phyloP scores from a whole-genome alignment of 805 yeast species.

The Clavispora fructus region DNA sequence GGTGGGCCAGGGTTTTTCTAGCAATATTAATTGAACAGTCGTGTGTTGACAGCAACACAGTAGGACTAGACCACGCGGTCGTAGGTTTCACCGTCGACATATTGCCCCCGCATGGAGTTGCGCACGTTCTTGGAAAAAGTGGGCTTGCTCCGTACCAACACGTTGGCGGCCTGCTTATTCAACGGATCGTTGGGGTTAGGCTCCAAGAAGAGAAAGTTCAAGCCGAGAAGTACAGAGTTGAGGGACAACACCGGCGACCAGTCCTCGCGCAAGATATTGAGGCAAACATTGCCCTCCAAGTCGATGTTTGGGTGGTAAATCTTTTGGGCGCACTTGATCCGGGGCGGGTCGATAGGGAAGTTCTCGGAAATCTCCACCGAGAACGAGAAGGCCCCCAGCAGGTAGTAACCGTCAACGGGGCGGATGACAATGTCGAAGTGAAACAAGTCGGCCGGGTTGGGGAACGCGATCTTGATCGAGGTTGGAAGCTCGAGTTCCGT shows the following conservation, averaged over 20 bases:
- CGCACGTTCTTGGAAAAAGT: conserved; percentile 54
- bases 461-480: conserved; percentile 47
- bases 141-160: conserved; percentile 30
- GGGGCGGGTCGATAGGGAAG: conserved; percentile 93
- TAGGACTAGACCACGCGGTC: conserved; percentile 69
- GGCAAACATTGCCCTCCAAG: conserved; percentile 81
- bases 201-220: conserved; percentile 78
- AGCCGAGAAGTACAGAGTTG: conserved; percentile 77
- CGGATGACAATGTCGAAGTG: conserved; percentile 50
- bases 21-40: neutral
- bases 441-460: conserved; percentile 54
- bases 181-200: conserved; percentile 92
- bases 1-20: neutral
- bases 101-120: conserved; percentile 68
- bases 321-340: conserved; percentile 61
- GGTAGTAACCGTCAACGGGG: conserved; percentile 73
- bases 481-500: conserved; percentile 62
- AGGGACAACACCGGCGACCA: conserved; percentile 92
- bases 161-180: conserved; percentile 81
- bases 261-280: conserved; percentile 87
- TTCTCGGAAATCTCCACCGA: conserved; percentile 59
- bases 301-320: conserved; percentile 96
- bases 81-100: conserved; percentile 50
- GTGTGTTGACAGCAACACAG: no score
- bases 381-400: conserved; percentile 66